A percentile compares a stretch with the other conserved stretches of the same genome.
Conservation (phyloP, 345 rosid species). For the Euphorbia lathyris region DNA sequence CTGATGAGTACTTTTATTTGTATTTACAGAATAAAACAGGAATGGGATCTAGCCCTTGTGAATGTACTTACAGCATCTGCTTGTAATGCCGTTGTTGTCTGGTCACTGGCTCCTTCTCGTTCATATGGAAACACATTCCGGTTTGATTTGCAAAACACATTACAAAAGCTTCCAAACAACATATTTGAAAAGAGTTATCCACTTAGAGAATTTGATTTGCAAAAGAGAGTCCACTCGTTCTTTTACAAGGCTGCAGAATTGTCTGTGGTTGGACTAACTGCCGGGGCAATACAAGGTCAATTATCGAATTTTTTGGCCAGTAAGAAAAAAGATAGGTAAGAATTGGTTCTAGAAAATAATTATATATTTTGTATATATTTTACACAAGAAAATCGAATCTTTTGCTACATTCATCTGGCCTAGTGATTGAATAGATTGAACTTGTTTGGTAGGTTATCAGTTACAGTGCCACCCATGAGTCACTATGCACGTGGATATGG, state of each 20-base stretch:
- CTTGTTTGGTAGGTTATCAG: slow-evolving; percentile 57
- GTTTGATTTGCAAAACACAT: slow-evolving; percentile 87
- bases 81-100: slow-evolving; percentile 82
- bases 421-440: no score
- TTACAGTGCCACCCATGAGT: slow-evolving; percentile 67
- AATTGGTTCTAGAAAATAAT: background rate
- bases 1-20: slow-evolving; percentile 18
- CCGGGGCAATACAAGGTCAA: slow-evolving; percentile 84
- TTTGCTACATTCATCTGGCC: background rate
- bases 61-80: slow-evolving; percentile 77
- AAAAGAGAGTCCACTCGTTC: slow-evolving; percentile 82
- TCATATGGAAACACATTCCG: slow-evolving; percentile 89
- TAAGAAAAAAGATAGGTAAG: slow-evolving; percentile 73
- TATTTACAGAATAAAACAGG: slow-evolving; percentile 64
- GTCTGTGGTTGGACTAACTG: slow-evolving; percentile 66
- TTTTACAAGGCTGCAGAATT: slow-evolving; percentile 88
- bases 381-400: background rate
- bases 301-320: slow-evolving; percentile 62
- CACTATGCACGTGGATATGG: slow-evolving; percentile 77
- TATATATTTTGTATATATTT: no score
- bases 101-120: slow-evolving; percentile 93
- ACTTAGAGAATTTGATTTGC: slow-evolving; percentile 79
- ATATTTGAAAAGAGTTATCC: slow-evolving; percentile 90
- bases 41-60: slow-evolving; percentile 93
- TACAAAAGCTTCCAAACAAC: slow-evolving; percentile 96